Evolutionary conservation across 129 eudicot species (phyloP).

Genomic region (Logfia minima): DNA sequence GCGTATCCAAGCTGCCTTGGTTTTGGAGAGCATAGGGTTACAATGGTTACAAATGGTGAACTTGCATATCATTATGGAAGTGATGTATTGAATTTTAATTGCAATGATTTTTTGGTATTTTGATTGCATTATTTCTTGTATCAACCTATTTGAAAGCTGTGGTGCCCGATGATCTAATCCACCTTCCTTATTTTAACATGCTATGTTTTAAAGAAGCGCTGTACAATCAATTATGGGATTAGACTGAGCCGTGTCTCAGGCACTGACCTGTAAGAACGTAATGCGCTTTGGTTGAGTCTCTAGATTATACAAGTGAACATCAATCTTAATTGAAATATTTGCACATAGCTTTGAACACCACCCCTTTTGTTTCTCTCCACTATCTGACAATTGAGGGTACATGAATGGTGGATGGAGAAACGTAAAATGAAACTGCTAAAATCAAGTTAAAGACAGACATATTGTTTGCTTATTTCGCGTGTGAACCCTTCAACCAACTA

Average conservation of each 20-base stretch:
- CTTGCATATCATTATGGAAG: not conserved
- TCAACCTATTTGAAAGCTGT: not conserved
- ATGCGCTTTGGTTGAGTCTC: too few relatives aligned
- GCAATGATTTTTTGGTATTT: not conserved
- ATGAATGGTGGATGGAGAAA: too few relatives aligned
- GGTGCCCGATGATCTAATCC: not conserved
- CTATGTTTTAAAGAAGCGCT: not conserved
- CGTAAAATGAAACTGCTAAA: too few relatives aligned
- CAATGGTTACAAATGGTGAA: not conserved
- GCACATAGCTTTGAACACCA: too few relatives aligned
- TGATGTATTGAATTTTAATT: not conserved
- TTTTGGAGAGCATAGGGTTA: not conserved
- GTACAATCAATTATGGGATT: too few relatives aligned
- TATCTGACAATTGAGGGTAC: too few relatives aligned
- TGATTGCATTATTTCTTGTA: not conserved
- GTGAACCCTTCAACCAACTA: not conserved
- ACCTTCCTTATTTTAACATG: not conserved
- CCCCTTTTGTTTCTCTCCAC: too few relatives aligned
- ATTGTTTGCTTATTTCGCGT: too few relatives aligned
- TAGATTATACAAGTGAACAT: too few relatives aligned
- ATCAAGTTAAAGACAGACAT: too few relatives aligned
- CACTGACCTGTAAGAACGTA: too few relatives aligned
- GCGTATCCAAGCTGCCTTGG: not conserved
- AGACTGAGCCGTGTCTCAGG: not conserved
- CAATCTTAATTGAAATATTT: too few relatives aligned